A percentile compares a stretch with the other conserved stretches of the same genome.
phyloP scores from a whole-genome alignment of 352 stramenopile genomes.

The Pseudoperonospora humuli region DNA sequence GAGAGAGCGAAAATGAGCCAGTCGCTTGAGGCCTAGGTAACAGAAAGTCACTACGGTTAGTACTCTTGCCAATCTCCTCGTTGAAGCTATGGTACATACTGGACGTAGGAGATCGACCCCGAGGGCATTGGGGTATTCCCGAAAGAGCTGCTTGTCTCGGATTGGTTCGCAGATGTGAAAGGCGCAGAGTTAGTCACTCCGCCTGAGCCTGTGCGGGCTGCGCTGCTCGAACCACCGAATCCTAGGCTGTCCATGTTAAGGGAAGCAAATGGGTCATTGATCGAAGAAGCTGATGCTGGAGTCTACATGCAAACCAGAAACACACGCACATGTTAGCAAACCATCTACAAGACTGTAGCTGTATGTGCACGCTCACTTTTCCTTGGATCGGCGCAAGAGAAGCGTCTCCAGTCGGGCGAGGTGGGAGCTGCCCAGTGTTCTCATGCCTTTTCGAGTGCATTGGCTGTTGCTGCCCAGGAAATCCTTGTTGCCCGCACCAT shows the following conservation, averaged over 20 bases:
- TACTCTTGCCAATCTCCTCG: not conserved
- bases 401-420: conserved; percentile 9
- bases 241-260: conserved; percentile 53
- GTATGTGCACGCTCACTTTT: conserved; percentile 27
- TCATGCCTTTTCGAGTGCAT: conserved; percentile 26
- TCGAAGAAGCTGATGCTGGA: conserved; percentile 23
- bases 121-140: conserved; percentile 15
- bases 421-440: conserved; percentile 21
- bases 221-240: conserved; percentile 23
- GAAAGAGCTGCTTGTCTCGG: conserved; percentile 17
- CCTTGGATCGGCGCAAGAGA: conserved; percentile 18
- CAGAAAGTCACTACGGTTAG: conserved; percentile 7
- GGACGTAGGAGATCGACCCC: conserved; percentile 34
- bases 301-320: conserved; percentile 7
- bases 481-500: conserved; percentile 32
- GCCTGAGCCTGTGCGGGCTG: conserved; percentile 16
- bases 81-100: conserved; percentile 13
- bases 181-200: conserved; percentile 17
- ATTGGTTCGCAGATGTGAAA: conserved; percentile 10
- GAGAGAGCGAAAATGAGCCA: conserved; percentile 33
- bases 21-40: conserved; percentile 9
- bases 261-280: conserved; percentile 71
- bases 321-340: conserved; percentile 1
- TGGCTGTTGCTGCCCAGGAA: conserved; percentile 21
- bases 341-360: not conserved